Base-by-base conservation (phyloP, 1,284 basidiomycete species). In the Boletus sp. region DNA sequence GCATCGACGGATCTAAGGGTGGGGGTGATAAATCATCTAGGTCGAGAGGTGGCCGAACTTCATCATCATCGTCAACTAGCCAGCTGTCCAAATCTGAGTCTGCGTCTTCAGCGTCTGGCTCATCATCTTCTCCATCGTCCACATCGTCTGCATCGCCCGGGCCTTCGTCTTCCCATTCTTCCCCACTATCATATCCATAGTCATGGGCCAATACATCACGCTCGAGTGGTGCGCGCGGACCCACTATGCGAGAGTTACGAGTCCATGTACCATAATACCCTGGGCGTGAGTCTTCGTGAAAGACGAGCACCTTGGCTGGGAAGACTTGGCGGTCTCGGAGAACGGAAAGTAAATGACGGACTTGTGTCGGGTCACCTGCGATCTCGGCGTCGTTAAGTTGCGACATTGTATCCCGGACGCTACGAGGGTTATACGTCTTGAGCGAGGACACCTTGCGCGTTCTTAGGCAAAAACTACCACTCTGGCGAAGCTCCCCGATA, bases 211-310 rank as follows among this genome's bases (percentile, higher is more conserved):
- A 74, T 8, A 83, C 76, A 66, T 95, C 93, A 61, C 81, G 80
- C 4, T 79, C 82, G 59, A 92, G 85, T 2, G 93, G 91, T 35
- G 78, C 81, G n/a, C 92, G 83, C 9, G 89, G 84, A 2, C 88
- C 85, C 56, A 95, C 83, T 52, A 83, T 73, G 16, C 77, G 77
- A 24, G 90, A 92, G 59, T 78, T 83, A 51, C 87, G 85, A 12
- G 91, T 92, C 88, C 89, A 94, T 18, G 92, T 94, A 29, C 92
- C 92, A 65, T 86, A 88, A 72, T 93, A 95, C 2, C 91, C 91
- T 20, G 92, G 92, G 36, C 92, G 84, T 1, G 80, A 79, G 69
- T 94, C 90, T 60, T 87, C 86, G 24, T 78, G 72, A 71, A 93
- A 94, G 59, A 90, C 85, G 47, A 95, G 75, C 3, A 86, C 81